Base-by-base conservation (phyloP, 805 yeast genomes). In the Isabelozyma rhagii region DNA sequence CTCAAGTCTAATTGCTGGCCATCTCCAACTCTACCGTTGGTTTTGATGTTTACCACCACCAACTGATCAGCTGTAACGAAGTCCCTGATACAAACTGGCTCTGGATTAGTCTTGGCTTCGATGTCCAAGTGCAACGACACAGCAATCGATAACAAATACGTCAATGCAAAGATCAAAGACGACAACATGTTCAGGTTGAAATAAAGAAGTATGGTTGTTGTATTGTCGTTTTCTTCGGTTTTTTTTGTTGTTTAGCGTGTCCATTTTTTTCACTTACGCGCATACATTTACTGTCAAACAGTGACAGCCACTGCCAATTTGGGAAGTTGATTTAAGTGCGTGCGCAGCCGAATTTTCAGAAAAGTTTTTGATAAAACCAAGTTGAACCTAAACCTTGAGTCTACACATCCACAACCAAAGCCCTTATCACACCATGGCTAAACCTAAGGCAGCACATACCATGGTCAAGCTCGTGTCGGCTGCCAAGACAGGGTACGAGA, bases 71-170 rank as follows among this genome's bases (percentile, higher is more conserved):
- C 87, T 45, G 80, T 74, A 48, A 89, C 96, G 64, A 93, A 93
- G 67, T 94, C 97, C 67, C 99, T 88, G 56, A 94, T 80, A 75
- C 99, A 94, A 51, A 85, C 81, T 38, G 93, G 92, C 31, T 71
- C 64, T 54, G 80, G 69, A 60, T 68, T 66, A 3, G 69, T 59
- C 7, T 60, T 64, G 15, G 85, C 83, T 47, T 77, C 78, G 15
- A 83, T 67, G 45, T 82, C 86, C 57, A 82, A 71, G 60, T 75
- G 81, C 54, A 83, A 68, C 11, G 78, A 79, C 21, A 56, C 52
- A 18, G 60, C 70, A n/a, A 63, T 41, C 40, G 64, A 47, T 47
- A 62, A 34, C 21, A 66, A 54, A 15, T 64, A 48, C 31, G 58
- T 42, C 14, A 28, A n/a, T 21, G 46, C 48, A 29, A 48, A 5